Base-by-base conservation (phyloP, 208 protist genomes). In the Leptomonas pyrrhocoris region DNA sequence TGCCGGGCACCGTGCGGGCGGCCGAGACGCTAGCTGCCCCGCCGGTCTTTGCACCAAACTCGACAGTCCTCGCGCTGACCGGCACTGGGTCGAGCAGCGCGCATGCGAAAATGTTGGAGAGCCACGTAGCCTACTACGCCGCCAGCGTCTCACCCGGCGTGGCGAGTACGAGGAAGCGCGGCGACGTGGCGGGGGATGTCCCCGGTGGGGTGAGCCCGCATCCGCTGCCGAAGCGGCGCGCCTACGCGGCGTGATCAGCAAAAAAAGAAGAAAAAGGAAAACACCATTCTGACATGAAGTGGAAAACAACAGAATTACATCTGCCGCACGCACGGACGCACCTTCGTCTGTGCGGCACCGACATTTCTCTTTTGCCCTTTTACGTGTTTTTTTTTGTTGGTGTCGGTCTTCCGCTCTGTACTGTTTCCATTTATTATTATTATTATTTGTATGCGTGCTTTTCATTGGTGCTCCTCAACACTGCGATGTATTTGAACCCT, bases 1-100 rank as follows among this genome's bases (percentile, higher is more conserved):
- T 95, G 48, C 90, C 90, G 11, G 90, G 90, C 18, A 93, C 86
- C 8, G 60, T 78, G 50, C 75, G 81, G n/a, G 84, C 83, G 27
- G 49, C 65, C 1, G 80, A 79, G 54, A 60, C 76, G 21, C 48
- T 59, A 8, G 53, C 75, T 0, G 61, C 55, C 19, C 49, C 73
- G 11, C 88, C 85, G 0, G 59, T 50, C 46, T 85, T 89, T 54
- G 54, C 80, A 19, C 77, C 62, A 5, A 93, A 81, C 73, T 77
- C 85, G 8, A 51, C 74, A 0, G 58, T 83, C 43, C 63, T 77
- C 0, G 62, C 63, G 25, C 56, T 56, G 15, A 56, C 71, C n/a
- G 63, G 82, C 45, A 79, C 70, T 11, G 54, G 76, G 23, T 53
- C 64, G 28, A 46, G 57, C 16, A 58, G 43, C n/a, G 60, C 68